Percentiles rank a stretch among this genome's conserved stretches.
phyloP scores from a whole-genome alignment of 192 early-diverging fungal species.

The Thoreauomyces humboldtii region DNA sequence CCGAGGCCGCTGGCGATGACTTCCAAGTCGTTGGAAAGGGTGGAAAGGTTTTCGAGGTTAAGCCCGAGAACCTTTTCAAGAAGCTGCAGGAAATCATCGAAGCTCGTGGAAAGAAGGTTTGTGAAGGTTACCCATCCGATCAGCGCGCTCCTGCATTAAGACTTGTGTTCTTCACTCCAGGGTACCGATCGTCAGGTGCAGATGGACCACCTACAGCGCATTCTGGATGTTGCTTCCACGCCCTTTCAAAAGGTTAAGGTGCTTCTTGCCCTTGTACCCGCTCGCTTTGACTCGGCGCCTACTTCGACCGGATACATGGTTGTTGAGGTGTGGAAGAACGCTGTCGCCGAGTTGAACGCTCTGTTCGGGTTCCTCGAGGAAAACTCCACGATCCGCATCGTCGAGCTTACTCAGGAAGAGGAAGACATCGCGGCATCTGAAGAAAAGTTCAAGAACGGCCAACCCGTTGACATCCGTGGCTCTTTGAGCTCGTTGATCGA shows the following conservation, averaged over 20 bases:
- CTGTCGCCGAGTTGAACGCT: constrained; percentile 62
- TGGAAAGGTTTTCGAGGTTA: constrained; percentile 57
- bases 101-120: constrained; percentile 87
- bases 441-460: constrained; percentile 52
- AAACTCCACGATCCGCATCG: constrained; percentile 66
- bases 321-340: constrained; percentile 77
- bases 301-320: constrained; percentile 68
- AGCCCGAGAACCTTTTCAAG: constrained; percentile 78
- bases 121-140: background rate
- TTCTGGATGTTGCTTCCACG: constrained; percentile 62
- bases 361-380: constrained; percentile 77
- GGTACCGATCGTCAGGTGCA: constrained; percentile 82
- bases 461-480: constrained; percentile 69
- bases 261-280: constrained; percentile 80
- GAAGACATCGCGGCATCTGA: constrained; percentile 47
- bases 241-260: constrained; percentile 81
- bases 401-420: constrained; percentile 67
- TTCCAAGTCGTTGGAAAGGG: constrained; percentile 54
- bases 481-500: constrained; percentile 86
- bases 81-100: constrained; percentile 73
- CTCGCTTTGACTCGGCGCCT: constrained; percentile 81
- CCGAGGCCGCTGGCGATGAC: constrained; percentile 32
- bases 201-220: constrained; percentile 62
- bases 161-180: too few species aligned
- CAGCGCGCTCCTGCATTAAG: too few species aligned